Conservation (phyloP, 352 stramenopile species). For the Globisporangium canariense region DNA sequence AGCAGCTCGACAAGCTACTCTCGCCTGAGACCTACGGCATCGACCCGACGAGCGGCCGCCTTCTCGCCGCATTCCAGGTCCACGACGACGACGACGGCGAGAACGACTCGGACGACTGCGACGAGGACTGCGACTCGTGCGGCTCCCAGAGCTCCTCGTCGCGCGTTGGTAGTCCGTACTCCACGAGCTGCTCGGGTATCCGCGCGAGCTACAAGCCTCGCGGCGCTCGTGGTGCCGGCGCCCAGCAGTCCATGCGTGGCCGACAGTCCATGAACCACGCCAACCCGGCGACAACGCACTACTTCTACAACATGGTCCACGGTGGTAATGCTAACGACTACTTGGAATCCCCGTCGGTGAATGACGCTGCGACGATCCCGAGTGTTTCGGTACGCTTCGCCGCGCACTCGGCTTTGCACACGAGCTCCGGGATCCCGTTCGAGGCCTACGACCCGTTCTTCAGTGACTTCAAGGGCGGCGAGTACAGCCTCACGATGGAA, state of each 20-base stretch:
- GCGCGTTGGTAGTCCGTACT: constrained; percentile 10
- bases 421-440: constrained; percentile 15
- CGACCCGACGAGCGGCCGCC: constrained; percentile 11
- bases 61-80: constrained; percentile 12
- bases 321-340: constrained; percentile 2
- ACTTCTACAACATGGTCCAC: constrained; percentile 17
- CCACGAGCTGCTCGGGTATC: not conserved
- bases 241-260: constrained; percentile 2
- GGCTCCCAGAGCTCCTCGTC: constrained; percentile 14
- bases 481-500: constrained; percentile 44
- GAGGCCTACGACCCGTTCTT: constrained; percentile 44
- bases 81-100: constrained; percentile 11
- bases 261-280: not conserved
- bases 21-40: constrained; percentile 55
- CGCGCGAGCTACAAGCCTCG: constrained; percentile 8
- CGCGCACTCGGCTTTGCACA: constrained; percentile 19
- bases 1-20: constrained; percentile 64
- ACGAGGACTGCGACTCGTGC: constrained; percentile 15
- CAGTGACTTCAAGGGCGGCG: constrained; percentile 36
- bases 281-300: constrained; percentile 1
- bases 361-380: constrained; percentile 7
- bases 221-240: not conserved
- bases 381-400: constrained; percentile 31
- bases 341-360: not conserved
- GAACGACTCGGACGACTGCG: constrained; percentile 9